Evolutionary conservation across 2,329 filamentous ascomycete species (phyloP).

Genomic region (Aspergillus brunneoviolaceus): DNA sequence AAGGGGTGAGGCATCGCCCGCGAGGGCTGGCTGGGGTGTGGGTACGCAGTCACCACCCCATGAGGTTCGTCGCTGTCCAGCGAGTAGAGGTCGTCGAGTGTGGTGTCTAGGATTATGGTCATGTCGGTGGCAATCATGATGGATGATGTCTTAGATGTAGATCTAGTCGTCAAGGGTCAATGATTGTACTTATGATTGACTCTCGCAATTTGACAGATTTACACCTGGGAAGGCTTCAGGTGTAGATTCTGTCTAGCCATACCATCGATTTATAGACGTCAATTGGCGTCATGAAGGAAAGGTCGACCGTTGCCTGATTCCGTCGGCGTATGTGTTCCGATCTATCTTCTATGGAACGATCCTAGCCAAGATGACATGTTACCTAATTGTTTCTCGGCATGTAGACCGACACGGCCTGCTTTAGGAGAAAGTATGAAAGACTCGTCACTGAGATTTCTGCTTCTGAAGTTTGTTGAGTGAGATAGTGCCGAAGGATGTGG

Average conservation of each 20-base stretch:
- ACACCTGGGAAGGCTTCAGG: too few species aligned
- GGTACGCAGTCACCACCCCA: neutral
- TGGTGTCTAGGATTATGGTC: conserved; percentile 3
- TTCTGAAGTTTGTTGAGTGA: too few species aligned
- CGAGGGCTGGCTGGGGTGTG: neutral
- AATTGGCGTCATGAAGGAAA: conserved; percentile 1
- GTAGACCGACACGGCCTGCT: too few species aligned
- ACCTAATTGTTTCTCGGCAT: too few species aligned
- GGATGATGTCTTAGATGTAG: neutral
- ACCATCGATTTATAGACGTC: neutral
- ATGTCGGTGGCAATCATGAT: neutral
- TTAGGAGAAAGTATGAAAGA: too few species aligned
- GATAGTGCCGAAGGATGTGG: too few species aligned
- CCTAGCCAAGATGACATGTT: neutral
- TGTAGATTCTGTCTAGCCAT: neutral
- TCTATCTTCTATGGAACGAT: neutral
- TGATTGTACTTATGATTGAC: neutral
- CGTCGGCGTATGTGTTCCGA: neutral
- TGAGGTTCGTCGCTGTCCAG: neutral
- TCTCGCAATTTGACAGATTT: neutral
- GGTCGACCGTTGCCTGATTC: neutral
- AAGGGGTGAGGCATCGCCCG: neutral
- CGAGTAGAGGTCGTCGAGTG: conserved; percentile 2
- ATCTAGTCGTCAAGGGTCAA: neutral
- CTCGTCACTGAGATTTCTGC: too few species aligned